Evolutionary conservation across 2,329 filamentous ascomycete genomes (phyloP).

Genomic region (Cordyceps fumosorosea): DNA sequence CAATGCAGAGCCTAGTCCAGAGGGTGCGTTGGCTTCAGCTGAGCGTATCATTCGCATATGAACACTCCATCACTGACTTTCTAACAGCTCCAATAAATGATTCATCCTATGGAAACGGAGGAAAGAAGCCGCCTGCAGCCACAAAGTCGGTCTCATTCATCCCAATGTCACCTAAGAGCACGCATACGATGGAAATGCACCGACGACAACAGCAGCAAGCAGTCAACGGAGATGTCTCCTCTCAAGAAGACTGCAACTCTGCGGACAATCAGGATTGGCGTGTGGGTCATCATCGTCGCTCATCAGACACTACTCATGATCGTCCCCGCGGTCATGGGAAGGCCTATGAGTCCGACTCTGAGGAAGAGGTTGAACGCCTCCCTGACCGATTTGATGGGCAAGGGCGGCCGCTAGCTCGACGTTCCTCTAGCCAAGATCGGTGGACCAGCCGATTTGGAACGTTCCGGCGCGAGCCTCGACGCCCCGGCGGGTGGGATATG

Average conservation of each 20-base stretch:
- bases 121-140: conserved; percentile 7
- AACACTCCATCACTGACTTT: conserved; percentile 17
- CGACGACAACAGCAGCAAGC: conserved; percentile 28
- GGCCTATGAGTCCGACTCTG: conserved; percentile 20
- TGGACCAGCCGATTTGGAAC: conserved; percentile 35
- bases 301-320: conserved; percentile 30
- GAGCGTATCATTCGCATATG: background rate
- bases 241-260: conserved; percentile 16
- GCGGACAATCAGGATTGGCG: conserved; percentile 18
- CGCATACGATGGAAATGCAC: conserved; percentile 38
- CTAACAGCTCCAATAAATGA: conserved; percentile 25
- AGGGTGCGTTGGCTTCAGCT: conserved; percentile 30
- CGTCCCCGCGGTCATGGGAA: conserved; percentile 20
- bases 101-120: background rate
- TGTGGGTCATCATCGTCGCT: conserved; percentile 20
- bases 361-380: conserved; percentile 36
- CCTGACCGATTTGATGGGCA: conserved; percentile 42
- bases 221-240: conserved; percentile 13
- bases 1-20: conserved; percentile 20
- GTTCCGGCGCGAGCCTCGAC: conserved; percentile 32
- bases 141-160: conserved; percentile 41
- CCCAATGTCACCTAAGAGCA: conserved; percentile 44
- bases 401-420: conserved; percentile 33
- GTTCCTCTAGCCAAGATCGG: conserved; percentile 14
- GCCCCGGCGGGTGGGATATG: conserved; percentile 29